A percentile compares a stretch with the other conserved stretches of the same genome.
These are phyloP conservation scores for Apophysomyces variabilis DNA, from an alignment of 371 early-diverging fungal genomes.

Conservation along the genomic window DNA sequence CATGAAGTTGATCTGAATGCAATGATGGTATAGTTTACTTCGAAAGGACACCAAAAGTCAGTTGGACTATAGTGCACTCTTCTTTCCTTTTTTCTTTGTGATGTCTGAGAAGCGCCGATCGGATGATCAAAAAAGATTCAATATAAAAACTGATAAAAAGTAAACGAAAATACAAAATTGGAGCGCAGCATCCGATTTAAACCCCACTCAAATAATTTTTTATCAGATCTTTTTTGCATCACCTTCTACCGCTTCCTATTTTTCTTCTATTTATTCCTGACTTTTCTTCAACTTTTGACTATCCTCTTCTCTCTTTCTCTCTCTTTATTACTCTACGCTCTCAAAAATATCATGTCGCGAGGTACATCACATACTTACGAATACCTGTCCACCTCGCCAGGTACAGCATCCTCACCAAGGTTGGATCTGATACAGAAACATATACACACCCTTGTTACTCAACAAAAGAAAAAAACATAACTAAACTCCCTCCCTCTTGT, in stretches of 20 bases:
- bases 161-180: background rate
- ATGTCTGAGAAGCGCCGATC: conserved; percentile 1
- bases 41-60: background rate
- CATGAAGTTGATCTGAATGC: background rate
- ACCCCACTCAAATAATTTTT: conserved; percentile 1
- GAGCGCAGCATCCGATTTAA: conserved; percentile 5
- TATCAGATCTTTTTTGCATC: conserved; percentile 11
- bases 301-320: background rate
- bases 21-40: conserved; percentile 7
- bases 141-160: conserved; percentile 10
- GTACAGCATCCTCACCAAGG: conserved; percentile 14
- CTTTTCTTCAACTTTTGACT: background rate
- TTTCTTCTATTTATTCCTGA: background rate
- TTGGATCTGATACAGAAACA: conserved; percentile 2
- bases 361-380: conserved; percentile 18
- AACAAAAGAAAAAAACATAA: background rate
- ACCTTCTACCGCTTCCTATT: conserved; percentile 7
- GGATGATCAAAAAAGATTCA: conserved; percentile 9
- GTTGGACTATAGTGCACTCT: too few relatives aligned
- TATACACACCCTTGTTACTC: background rate
- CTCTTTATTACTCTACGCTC: background rate
- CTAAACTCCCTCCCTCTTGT: background rate
- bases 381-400: conserved; percentile 19
- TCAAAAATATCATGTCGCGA: background rate
- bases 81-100: background rate